Percentiles rank a stretch among this genome's conserved stretches.
Conservation (phyloP, 345 rosid species). For the Excoecaria cochinchinensis region DNA sequence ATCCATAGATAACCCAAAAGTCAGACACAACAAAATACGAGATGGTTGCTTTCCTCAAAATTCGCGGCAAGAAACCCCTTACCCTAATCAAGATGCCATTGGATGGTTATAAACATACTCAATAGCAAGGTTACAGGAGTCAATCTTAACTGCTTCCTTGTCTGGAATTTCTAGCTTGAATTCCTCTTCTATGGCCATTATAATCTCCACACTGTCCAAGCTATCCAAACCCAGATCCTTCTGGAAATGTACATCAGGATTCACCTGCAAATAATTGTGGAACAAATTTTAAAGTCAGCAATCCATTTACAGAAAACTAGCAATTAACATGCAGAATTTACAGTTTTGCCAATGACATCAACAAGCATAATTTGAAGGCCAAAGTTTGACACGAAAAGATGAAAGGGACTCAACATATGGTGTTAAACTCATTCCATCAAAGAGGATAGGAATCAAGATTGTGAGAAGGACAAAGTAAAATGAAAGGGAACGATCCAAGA, state of each 20-base stretch:
- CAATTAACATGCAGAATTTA: background rate
- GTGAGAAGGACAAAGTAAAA: too few relatives aligned
- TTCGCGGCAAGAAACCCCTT: constrained; percentile 11
- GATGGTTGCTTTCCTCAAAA: constrained; percentile 11
- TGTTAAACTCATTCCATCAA: background rate
- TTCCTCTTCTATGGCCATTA: constrained; percentile 96
- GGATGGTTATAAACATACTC: constrained; percentile 87
- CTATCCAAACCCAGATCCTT: constrained; percentile 88
- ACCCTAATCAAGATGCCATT: constrained; percentile 53
- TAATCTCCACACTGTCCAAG: constrained; percentile 90
- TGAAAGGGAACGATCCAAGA: background rate
- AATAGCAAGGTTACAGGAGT: constrained; percentile 75
- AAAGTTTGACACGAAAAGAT: background rate
- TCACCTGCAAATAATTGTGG: constrained; percentile 48
- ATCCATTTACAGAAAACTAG: background rate
- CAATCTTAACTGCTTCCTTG: constrained; percentile 91
- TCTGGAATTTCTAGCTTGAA: constrained; percentile 95
- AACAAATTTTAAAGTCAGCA: background rate
- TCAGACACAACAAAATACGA: constrained; percentile 11
- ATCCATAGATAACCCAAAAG: constrained; percentile 13
- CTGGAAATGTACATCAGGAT: constrained; percentile 78
- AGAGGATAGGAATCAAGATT: background rate
- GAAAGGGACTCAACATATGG: too few relatives aligned
- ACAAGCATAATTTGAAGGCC: background rate
- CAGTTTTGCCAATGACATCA: background rate